These are phyloP conservation scores for Globisporangium cylindrosporum DNA, from an alignment of 352 stramenopile genomes.

Conservation along the genomic window DNA sequence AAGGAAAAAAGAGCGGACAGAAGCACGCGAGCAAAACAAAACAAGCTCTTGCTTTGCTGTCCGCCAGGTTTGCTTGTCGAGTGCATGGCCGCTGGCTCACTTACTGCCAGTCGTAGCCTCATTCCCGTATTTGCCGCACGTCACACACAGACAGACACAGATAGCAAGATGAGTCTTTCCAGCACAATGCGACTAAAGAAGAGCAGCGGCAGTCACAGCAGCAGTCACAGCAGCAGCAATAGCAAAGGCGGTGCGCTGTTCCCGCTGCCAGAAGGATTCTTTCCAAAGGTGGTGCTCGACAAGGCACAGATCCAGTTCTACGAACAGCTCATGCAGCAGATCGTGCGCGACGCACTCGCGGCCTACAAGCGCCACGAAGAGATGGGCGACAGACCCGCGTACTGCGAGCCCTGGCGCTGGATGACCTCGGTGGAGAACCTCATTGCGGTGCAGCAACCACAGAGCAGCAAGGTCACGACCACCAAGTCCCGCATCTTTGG, in stretches of 20 bases:
- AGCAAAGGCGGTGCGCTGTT: conserved; percentile 13
- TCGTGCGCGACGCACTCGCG: conserved; percentile 38
- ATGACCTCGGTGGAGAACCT: conserved; percentile 26
- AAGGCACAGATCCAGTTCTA: conserved; percentile 28
- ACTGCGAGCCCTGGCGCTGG: conserved; percentile 17
- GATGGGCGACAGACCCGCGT: conserved; percentile 27
- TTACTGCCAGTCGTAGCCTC: neutral
- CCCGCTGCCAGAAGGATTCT: conserved; percentile 40
- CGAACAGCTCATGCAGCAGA: conserved; percentile 30
- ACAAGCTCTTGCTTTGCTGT: neutral
- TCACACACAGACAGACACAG: neutral
- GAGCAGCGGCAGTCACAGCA: neutral
- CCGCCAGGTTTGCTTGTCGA: neutral
- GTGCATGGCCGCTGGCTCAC: neutral
- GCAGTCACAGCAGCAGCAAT: neutral
- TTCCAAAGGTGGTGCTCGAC: conserved; percentile 34
- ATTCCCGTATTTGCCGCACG: neutral
- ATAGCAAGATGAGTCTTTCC: conserved; percentile 6
- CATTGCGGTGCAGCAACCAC: conserved; percentile 19
- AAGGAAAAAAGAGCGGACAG: neutral
- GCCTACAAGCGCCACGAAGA: conserved; percentile 45
- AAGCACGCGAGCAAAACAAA: neutral
- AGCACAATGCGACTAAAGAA: conserved; percentile 7
- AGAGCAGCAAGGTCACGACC: neutral
- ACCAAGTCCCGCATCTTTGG: conserved; percentile 57